Conservation (phyloP, 768 basidiomycete genomes). For the Serendipita sp. region DNA sequence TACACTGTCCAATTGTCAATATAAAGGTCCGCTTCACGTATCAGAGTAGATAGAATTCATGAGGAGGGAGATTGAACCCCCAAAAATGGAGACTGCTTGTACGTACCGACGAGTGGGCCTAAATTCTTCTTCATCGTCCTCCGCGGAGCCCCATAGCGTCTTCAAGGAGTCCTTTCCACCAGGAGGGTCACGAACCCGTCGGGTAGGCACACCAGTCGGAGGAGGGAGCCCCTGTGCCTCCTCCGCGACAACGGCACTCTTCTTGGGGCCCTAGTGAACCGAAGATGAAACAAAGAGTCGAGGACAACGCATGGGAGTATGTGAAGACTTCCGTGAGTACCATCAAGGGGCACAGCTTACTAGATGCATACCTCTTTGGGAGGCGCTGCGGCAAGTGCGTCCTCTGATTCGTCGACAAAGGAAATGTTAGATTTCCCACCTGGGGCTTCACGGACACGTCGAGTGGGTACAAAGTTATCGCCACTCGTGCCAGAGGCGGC, state of each 20-base stretch:
- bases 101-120: constrained; percentile 2
- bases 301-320: no score
- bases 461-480: constrained; percentile 11
- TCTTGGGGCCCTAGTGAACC: neutral
- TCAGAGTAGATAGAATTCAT: no score
- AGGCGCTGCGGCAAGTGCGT: neutral
- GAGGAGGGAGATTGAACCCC: neutral
- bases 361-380: neutral
- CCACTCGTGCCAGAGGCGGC: constrained; percentile 4
- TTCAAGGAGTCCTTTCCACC: constrained; percentile 23
- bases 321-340: neutral
- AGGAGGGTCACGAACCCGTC: constrained; percentile 39
- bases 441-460: constrained; percentile 12
- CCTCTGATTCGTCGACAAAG: constrained; percentile 9
- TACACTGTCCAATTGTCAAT: neutral
- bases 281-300: neutral
- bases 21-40: neutral
- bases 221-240: neutral
- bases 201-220: constrained; percentile 22
- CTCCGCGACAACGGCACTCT: neutral
- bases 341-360: neutral
- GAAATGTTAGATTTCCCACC: constrained; percentile 9
- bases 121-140: neutral
- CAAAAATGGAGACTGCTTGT: neutral
- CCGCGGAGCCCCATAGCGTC: neutral